Conservation (phyloP, 805 yeast genomes). For the Grigorovia humatica region DNA sequence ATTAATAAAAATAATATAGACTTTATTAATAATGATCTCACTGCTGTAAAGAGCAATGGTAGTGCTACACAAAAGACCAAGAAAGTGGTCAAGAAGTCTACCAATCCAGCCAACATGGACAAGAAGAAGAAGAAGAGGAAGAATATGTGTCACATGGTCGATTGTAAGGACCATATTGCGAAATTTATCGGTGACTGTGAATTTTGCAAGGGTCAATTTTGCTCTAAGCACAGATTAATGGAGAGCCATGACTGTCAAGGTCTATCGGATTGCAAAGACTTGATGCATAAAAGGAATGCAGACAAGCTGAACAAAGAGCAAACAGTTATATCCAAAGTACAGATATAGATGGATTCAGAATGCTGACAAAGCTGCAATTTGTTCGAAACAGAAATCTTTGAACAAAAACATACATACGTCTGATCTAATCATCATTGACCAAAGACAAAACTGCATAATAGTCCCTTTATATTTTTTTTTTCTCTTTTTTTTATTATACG, state of each 20-base stretch:
- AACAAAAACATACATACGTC: no score
- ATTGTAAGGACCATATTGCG: conserved; percentile 55
- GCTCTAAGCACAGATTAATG: conserved; percentile 76
- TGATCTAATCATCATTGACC: no score
- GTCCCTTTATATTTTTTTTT: no score
- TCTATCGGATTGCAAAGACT: conserved; percentile 68
- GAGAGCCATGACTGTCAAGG: conserved; percentile 80
- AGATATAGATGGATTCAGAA: conserved; percentile 14
- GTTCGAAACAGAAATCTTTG: neutral
- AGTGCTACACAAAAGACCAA: neutral
- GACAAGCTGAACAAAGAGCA: conserved; percentile 73
- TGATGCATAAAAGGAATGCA: conserved; percentile 77
- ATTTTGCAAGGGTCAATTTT: conserved; percentile 74
- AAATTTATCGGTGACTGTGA: conserved; percentile 72
- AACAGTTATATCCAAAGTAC: conserved; percentile 57
- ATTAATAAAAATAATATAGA: neutral
- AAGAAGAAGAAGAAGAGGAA: conserved; percentile 25
- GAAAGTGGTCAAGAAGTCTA: conserved; percentile 14
- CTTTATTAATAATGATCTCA: neutral
- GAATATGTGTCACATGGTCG: conserved; percentile 40
- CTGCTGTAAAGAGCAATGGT: neutral
- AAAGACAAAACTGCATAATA: no score
- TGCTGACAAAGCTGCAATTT: neutral
- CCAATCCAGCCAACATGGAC: conserved; percentile 3
- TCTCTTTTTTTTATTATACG: no score